A percentile compares a stretch with the other conserved stretches of the same genome.
Conservation (phyloP, 2,329 filamentous ascomycete genomes). For the Scedosporium dehoogii region DNA sequence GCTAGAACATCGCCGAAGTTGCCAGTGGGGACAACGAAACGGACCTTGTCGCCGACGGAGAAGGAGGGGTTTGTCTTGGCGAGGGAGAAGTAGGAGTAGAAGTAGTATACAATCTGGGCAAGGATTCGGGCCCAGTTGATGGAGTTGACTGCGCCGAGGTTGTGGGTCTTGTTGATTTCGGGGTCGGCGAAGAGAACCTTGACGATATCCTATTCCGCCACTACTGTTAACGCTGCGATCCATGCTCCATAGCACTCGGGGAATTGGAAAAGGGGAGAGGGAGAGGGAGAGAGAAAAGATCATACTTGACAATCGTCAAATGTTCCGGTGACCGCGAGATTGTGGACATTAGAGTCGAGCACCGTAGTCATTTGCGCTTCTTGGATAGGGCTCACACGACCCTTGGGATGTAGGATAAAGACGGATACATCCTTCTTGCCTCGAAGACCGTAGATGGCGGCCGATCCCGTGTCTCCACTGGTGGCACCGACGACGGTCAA, state of each 20-base stretch:
- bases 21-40: slow-evolving; percentile 86
- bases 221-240: neutral
- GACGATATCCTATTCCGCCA: slow-evolving; percentile 60
- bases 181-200: slow-evolving; percentile 85
- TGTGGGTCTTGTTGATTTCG: slow-evolving; percentile 70
- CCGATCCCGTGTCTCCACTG: slow-evolving; percentile 82
- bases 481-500: slow-evolving; percentile 81
- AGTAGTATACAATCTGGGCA: slow-evolving; percentile 96
- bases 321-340: slow-evolving; percentile 77
- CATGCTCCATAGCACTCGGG: neutral
- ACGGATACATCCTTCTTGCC: slow-evolving; percentile 97
- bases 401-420: slow-evolving; percentile 89
- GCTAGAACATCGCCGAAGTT: slow-evolving; percentile 95
- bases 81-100: slow-evolving; percentile 85
- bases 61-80: slow-evolving; percentile 49
- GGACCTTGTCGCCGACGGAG: slow-evolving; percentile 57
- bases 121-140: slow-evolving; percentile 96
- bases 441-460: slow-evolving; percentile 87
- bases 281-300: neutral
- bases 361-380: slow-evolving; percentile 97
- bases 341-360: slow-evolving; percentile 84
- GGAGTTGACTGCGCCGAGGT: slow-evolving; percentile 87
- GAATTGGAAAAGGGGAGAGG: neutral
- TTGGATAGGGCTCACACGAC: slow-evolving; percentile 82
- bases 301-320: slow-evolving; percentile 89